Evolutionary conservation across 257 asterid species (phyloP).

Genomic region (Lantana camara): DNA sequence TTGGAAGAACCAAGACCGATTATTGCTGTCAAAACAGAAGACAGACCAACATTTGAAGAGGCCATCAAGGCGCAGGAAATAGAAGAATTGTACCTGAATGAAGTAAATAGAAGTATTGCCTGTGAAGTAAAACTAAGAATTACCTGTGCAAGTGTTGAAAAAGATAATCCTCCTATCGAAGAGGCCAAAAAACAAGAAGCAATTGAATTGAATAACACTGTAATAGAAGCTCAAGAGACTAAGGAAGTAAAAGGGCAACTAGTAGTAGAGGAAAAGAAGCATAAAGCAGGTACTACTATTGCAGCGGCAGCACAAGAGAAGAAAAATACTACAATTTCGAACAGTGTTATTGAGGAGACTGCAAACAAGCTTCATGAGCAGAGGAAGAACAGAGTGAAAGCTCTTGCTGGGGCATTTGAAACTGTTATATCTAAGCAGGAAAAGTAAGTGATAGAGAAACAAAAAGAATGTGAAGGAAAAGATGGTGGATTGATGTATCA

Average conservation of each 20-base stretch:
- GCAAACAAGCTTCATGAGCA: conserved; percentile 51
- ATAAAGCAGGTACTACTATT: conserved; percentile 26
- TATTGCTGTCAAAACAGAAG: conserved; percentile 27
- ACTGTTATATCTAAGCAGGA: conserved; percentile 60
- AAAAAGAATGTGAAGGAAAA: neutral
- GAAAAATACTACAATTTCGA: conserved; percentile 42
- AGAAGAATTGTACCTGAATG: conserved; percentile 21
- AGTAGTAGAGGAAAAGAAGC: conserved; percentile 29
- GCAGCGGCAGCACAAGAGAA: conserved; percentile 36
- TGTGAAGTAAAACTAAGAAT: conserved; percentile 15
- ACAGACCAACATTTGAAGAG: conserved; percentile 25
- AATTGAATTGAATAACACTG: conserved; percentile 1
- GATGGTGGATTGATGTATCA: conserved; percentile 15
- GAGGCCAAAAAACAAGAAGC: conserved; percentile 24
- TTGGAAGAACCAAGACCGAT: conserved; percentile 26
- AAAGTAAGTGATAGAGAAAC: conserved; percentile 29
- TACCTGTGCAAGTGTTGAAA: conserved; percentile 21
- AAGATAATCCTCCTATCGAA: conserved; percentile 16
- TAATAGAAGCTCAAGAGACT: conserved; percentile 26
- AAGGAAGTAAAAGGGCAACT: conserved; percentile 32
- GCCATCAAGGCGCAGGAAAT: conserved; percentile 19
- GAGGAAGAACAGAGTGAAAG: conserved; percentile 57
- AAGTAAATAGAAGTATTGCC: conserved; percentile 6
- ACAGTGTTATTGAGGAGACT: conserved; percentile 56
- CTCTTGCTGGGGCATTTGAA: conserved; percentile 72